Percentiles rank a stretch among this genome's conserved stretches.
Evolutionary conservation across 2,329 filamentous ascomycete genomes (phyloP).

Genomic region (Hypoxylon sp.): DNA sequence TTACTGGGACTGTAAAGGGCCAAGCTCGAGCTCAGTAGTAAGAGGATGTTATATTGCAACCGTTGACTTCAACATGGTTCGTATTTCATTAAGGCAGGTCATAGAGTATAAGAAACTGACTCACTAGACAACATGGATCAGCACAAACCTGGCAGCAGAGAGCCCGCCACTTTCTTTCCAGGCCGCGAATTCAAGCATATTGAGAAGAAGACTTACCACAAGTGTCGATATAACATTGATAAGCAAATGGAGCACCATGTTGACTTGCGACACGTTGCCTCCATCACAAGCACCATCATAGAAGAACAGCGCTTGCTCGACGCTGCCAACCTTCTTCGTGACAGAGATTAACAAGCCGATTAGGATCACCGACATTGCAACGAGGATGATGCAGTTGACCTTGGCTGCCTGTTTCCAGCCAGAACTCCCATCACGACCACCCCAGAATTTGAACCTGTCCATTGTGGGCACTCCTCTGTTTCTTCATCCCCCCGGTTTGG

Average conservation of each 20-base stretch:
- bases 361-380: conserved; percentile 33
- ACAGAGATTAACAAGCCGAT: conserved; percentile 29
- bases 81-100: neutral
- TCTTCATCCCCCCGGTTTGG: neutral
- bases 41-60: neutral
- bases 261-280: conserved; percentile 28
- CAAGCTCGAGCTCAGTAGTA: neutral
- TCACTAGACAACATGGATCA: conserved; percentile 20
- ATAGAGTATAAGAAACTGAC: neutral
- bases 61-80: neutral
- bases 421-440: neutral
- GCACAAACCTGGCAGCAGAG: neutral
- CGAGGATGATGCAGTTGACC: conserved; percentile 43
- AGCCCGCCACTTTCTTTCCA: too few relatives aligned
- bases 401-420: conserved; percentile 44
- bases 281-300: conserved; percentile 38
- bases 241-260: conserved; percentile 40
- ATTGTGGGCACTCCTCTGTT: conserved; percentile 11
- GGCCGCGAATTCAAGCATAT: neutral
- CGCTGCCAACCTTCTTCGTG: conserved; percentile 15
- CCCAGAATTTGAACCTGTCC: conserved; percentile 25
- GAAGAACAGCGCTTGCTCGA: conserved; percentile 36
- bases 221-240: conserved; percentile 46
- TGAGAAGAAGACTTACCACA: conserved; percentile 38
- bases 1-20: neutral